These are phyloP conservation scores for Phytophthora kernoviae DNA, from an alignment of 352 stramenopile species.

Conservation along the genomic window DNA sequence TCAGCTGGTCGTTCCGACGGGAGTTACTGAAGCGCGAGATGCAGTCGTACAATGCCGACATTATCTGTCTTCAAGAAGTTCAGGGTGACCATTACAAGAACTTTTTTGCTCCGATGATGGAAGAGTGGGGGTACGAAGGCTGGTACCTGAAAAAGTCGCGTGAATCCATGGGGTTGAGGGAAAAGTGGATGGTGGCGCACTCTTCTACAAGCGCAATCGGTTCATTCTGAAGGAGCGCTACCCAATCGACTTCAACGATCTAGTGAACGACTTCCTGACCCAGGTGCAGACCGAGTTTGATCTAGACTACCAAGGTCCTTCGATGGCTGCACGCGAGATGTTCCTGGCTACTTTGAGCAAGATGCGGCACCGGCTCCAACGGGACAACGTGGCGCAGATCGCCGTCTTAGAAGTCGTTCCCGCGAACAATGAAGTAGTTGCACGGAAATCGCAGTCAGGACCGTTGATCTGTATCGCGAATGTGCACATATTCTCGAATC, in stretches of 20 bases:
- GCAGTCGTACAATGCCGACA: constrained; percentile 92
- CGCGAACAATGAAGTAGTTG: constrained; percentile 59
- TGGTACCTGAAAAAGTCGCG: constrained; percentile 99
- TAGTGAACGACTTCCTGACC: constrained; percentile 74
- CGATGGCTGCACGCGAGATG: constrained; percentile 64
- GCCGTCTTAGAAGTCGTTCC: constrained; percentile 96
- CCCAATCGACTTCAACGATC: constrained; percentile 97
- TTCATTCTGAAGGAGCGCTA: constrained; percentile 93
- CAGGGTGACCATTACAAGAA: constrained; percentile 99
- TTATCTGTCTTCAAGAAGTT: constrained; percentile 98
- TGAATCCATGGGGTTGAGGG: constrained; percentile 96
- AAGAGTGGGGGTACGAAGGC: constrained; percentile 95
- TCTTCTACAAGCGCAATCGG: constrained; percentile 96
- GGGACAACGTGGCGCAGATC: constrained; percentile 98
- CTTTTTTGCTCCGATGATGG: constrained; percentile 95
- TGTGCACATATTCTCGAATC: constrained; percentile 99
- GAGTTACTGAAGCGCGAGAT: constrained; percentile 92
- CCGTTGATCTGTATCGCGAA: constrained; percentile 95
- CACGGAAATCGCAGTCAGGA: constrained; percentile 54
- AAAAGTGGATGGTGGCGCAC: constrained; percentile 98
- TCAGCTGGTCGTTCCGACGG: constrained; percentile 97
- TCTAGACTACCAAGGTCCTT: constrained; percentile 71
- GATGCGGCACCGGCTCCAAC: constrained; percentile 91
- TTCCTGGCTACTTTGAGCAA: constrained; percentile 52
- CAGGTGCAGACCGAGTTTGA: constrained; percentile 80